These are phyloP conservation scores for Amphibolis antarctica DNA, from an alignment of 106 monocot species.

Conservation along the genomic window DNA sequence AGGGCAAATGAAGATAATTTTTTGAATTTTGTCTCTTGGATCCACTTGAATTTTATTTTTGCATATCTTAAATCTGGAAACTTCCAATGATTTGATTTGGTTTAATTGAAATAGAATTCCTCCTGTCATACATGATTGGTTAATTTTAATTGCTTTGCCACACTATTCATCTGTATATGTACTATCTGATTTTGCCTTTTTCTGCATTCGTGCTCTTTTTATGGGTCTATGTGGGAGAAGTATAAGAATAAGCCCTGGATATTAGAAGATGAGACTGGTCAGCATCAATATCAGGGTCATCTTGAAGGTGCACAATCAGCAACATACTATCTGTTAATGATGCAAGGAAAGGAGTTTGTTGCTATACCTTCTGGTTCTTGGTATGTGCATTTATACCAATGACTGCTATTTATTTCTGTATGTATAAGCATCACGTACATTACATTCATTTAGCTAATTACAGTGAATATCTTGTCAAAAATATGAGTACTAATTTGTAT, in stretches of 20 bases:
- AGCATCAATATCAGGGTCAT: slow-evolving; percentile 86
- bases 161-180: neutral
- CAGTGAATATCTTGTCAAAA: too few relatives aligned
- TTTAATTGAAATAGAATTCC: too few relatives aligned
- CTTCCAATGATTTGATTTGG: too few relatives aligned
- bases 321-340: slow-evolving; percentile 83
- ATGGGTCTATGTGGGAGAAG: slow-evolving; percentile 48
- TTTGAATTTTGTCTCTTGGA: too few relatives aligned
- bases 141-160: too few relatives aligned
- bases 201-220: neutral
- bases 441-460: neutral
- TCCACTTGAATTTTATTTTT: too few relatives aligned
- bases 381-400: slow-evolving; percentile 23
- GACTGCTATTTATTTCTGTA: neutral
- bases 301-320: slow-evolving; percentile 89
- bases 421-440: neutral
- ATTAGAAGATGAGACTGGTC: slow-evolving; percentile 96
- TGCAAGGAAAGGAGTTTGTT: slow-evolving; percentile 96
- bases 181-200: neutral
- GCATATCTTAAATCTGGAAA: too few relatives aligned
- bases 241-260: slow-evolving; percentile 92
- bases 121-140: too few relatives aligned
- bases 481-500: too few relatives aligned
- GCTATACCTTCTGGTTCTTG: slow-evolving; percentile 95
- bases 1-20: too few relatives aligned